These are phyloP conservation scores for Aspergillus fischeri DNA, from an alignment of 2,329 filamentous ascomycete species.

Conservation along the genomic window DNA sequence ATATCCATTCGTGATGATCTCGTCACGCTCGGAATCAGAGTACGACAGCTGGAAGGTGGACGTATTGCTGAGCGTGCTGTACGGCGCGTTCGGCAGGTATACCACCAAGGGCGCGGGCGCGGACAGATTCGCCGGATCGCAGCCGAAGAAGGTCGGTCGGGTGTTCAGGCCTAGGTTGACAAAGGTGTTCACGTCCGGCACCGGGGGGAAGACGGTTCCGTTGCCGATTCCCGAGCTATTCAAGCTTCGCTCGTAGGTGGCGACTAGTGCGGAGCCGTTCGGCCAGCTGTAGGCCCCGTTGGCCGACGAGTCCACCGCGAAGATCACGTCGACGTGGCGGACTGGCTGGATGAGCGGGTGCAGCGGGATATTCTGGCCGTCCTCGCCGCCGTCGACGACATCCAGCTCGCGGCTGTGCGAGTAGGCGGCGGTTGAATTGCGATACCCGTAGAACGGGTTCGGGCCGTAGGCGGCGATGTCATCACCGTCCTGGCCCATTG, in stretches of 20 bases:
- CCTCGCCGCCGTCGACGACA: conserved; percentile 74
- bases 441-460: conserved; percentile 70
- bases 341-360: conserved; percentile 70
- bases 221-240: conserved; percentile 56
- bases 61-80: conserved; percentile 70
- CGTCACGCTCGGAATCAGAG: conserved; percentile 63
- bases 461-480: conserved; percentile 72
- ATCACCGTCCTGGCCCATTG: conserved; percentile 56
- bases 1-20: conserved; percentile 81
- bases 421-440: conserved; percentile 56
- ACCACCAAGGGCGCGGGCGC: conserved; percentile 56
- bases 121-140: conserved; percentile 51
- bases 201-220: conserved; percentile 64
- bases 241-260: conserved; percentile 66
- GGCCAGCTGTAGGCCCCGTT: conserved; percentile 69
- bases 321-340: conserved; percentile 74
- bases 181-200: conserved; percentile 74
- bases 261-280: conserved; percentile 70
- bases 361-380: conserved; percentile 73
- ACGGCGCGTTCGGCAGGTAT: conserved; percentile 84
- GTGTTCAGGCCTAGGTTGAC: conserved; percentile 72
- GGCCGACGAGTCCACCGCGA: conserved; percentile 73
- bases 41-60: conserved; percentile 71
- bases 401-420: conserved; percentile 55
- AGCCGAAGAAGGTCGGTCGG: conserved; percentile 76